A percentile compares a stretch with the other conserved stretches of the same genome.
Conservation (phyloP, 2,329 filamentous ascomycete genomes). For the Ophiostoma perfectum region DNA sequence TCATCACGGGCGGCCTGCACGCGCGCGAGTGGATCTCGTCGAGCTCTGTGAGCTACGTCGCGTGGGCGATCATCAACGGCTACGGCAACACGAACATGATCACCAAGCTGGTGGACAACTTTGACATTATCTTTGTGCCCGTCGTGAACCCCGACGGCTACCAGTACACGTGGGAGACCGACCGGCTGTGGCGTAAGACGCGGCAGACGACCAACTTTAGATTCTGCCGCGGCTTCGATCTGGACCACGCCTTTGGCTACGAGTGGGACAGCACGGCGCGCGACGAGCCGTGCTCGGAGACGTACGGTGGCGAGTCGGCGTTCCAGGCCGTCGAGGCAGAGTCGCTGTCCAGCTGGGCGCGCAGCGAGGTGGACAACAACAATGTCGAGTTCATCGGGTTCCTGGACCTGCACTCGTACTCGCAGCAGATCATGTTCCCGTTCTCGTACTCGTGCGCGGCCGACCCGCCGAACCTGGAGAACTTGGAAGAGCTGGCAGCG, state of each 20-base stretch:
- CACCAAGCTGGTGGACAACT: slow-evolving; percentile 72
- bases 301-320: slow-evolving; percentile 74
- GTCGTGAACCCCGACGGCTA: slow-evolving; percentile 92
- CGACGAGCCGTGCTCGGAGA: slow-evolving; percentile 83
- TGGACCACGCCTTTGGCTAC: slow-evolving; percentile 81
- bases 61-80: slow-evolving; percentile 78
- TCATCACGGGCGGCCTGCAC: slow-evolving; percentile 77
- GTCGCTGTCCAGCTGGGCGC: slow-evolving; percentile 73
- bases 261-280: slow-evolving; percentile 66
- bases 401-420: slow-evolving; percentile 89
- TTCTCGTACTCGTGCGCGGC: slow-evolving; percentile 78
- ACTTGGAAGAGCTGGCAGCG: slow-evolving; percentile 81
- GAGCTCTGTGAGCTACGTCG: slow-evolving; percentile 83
- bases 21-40: slow-evolving; percentile 95
- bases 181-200: slow-evolving; percentile 94
- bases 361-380: slow-evolving; percentile 65
- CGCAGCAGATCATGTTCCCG: slow-evolving; percentile 88
- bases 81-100: slow-evolving; percentile 69
- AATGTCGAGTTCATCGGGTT: slow-evolving; percentile 76
- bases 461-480: slow-evolving; percentile 80
- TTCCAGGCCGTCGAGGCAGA: slow-evolving; percentile 79
- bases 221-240: slow-evolving; percentile 81
- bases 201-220: slow-evolving; percentile 73
- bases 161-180: slow-evolving; percentile 84
- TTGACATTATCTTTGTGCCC: slow-evolving; percentile 84